Base-by-base conservation (phyloP, 2,329 filamentous ascomycete species). In the Paecilomyces variotii region DNA sequence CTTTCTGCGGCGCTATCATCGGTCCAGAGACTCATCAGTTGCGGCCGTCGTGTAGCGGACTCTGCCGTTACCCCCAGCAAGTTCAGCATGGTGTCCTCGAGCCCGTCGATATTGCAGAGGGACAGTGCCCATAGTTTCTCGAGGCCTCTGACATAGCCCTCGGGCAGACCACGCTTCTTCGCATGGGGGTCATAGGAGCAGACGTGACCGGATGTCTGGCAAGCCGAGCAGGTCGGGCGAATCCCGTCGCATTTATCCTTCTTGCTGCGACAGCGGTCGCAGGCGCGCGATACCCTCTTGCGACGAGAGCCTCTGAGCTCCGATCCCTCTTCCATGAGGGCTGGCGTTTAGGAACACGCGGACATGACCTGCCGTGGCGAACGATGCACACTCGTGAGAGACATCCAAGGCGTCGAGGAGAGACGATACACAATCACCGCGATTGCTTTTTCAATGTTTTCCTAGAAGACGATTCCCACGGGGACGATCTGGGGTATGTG, bases 61-160 rank as follows among this genome's bases (percentile, higher is more conserved):
- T 70, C 70, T 53, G 65, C 62, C 11, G 70, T 74, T 26, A 63
- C 65, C n/a, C 73, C 74, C 50, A 78, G 58, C 58, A 78, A 65
- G 4, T 66, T 64, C 52, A 75, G 63, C 64, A 77, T 72, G 30
- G 67, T 71, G 25, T 76, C 74, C 59, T 79, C 76, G 39, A 78
- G 71, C 4, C 76, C 76, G 32, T 76, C 71, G 54, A 78, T 74
- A 39, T 77, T 78, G 60, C 72, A 74, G 45, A 78, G 68, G 6
- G 75, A 72, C 27, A 79, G 62, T 5, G 76, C 75, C 74, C 75
- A 78, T 32, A 79, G 67, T 62, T 78, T 78, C 63, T 79, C 76
- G 56, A 79, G 57, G 2, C 75, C 75, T 24, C 76, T 75, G 32
- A 79, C 76, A 65, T 79, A 79, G 39, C 76, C 76, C 62, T 78